A percentile compares a stretch with the other conserved stretches of the same genome.
Conservation (phyloP, 2,329 filamentous ascomycete species). For the Davidsoniella virescens region DNA sequence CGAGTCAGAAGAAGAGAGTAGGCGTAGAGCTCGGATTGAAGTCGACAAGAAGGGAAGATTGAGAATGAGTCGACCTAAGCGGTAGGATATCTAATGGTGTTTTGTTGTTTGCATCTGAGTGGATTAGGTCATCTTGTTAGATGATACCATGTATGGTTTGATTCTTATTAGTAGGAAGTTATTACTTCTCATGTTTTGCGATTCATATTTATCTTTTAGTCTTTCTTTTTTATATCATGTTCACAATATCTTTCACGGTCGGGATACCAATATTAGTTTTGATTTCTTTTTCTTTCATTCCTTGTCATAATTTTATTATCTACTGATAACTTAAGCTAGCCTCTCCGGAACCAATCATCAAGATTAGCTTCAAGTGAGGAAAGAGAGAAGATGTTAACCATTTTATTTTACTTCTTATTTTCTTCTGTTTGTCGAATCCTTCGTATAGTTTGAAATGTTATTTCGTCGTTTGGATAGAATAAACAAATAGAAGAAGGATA, state of each 20-base stretch:
- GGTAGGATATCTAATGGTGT: background rate
- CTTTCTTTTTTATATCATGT: too few species aligned
- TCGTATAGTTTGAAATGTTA: too few species aligned
- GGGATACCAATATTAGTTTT: too few species aligned
- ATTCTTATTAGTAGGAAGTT: too few species aligned
- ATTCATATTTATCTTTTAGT: too few species aligned
- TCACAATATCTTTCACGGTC: too few species aligned
- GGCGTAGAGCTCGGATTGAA: slow-evolving; percentile 52
- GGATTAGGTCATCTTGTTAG: background rate
- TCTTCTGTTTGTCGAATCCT: too few species aligned
- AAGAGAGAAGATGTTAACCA: slow-evolving; percentile 5
- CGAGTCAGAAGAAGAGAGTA: slow-evolving; percentile 36
- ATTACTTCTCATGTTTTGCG: too few species aligned
- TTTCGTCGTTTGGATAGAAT: background rate
- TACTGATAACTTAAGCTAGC: background rate
- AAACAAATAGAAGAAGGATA: background rate
- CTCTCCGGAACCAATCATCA: slow-evolving; percentile 13
- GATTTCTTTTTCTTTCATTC: background rate
- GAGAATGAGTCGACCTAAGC: slow-evolving; percentile 62
- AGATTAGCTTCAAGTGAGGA: slow-evolving; percentile 14
- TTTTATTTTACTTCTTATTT: too few species aligned
- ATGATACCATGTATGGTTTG: too few species aligned
- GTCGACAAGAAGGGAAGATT: slow-evolving; percentile 95
- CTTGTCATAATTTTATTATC: background rate
- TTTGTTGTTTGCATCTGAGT: background rate